These are phyloP conservation scores for Pontederia paniculata DNA, from an alignment of 176 grass and related monocot species.

Conservation along the genomic window DNA sequence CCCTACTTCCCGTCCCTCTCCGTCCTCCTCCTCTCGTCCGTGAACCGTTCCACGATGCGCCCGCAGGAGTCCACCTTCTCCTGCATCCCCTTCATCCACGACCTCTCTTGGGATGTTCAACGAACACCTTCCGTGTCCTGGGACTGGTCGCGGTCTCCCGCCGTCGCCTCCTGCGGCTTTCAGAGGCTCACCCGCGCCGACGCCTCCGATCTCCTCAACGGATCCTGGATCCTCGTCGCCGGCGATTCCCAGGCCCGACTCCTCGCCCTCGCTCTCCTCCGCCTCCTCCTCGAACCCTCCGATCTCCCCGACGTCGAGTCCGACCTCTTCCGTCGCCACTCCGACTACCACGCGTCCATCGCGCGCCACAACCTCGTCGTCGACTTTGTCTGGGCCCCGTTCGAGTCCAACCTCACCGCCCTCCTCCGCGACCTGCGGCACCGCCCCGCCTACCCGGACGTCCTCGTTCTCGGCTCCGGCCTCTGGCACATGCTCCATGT, in stretches of 20 bases:
- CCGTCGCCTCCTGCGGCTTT: conserved; percentile 13
- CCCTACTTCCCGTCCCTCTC: conserved; percentile 56
- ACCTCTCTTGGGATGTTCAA: conserved; percentile 42
- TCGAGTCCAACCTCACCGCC: conserved; percentile 25
- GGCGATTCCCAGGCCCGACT: conserved; percentile 31
- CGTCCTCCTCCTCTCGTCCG: conserved; percentile 29
- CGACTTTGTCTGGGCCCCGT: conserved; percentile 37
- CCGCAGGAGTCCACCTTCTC: conserved; percentile 16
- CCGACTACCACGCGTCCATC: conserved; percentile 19
- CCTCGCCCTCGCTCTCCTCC: conserved; percentile 19
- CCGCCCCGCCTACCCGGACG: conserved; percentile 18
- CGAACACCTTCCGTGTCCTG: background rate
- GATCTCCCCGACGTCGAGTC: conserved; percentile 21
- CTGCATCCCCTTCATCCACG: conserved; percentile 53
- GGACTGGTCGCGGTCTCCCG: background rate
- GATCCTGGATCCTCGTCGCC: conserved; percentile 24
- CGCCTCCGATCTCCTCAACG: conserved; percentile 27
- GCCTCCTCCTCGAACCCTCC: conserved; percentile 23
- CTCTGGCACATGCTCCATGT: conserved; percentile 41
- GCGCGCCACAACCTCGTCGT: conserved; percentile 17
- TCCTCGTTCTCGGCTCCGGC: conserved; percentile 27
- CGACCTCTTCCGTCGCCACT: conserved; percentile 32
- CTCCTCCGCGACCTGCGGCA: conserved; percentile 20
- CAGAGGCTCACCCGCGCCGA: conserved; percentile 7
- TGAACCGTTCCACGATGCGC: background rate